Evolutionary conservation across 1,139 yeast species (phyloP).

Genomic region (Suhomyces coccinellae): DNA sequence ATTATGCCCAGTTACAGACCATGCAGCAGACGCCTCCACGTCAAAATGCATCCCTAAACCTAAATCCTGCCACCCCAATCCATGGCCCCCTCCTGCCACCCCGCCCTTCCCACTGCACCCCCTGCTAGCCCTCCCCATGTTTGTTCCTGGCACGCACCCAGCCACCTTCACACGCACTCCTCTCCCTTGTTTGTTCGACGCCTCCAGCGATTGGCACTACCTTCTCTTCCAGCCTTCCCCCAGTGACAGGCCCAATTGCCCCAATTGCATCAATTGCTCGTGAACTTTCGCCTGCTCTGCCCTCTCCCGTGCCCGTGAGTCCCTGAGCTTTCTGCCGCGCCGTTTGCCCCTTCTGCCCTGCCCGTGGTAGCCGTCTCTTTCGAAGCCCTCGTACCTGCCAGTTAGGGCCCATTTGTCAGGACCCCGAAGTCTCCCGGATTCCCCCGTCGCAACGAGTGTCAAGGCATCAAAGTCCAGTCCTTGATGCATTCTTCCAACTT

Average conservation of each 20-base stretch:
- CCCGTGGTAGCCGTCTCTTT: neutral
- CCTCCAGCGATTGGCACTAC: too few species aligned
- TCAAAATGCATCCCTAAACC: too few species aligned
- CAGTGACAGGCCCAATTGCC: neutral
- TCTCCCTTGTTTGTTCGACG: too few species aligned
- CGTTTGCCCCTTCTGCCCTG: too few species aligned
- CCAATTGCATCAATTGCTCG: neutral
- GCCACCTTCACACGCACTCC: constrained; percentile 1
- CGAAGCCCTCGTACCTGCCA: too few species aligned
- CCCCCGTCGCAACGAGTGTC: neutral
- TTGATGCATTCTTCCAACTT: constrained; percentile 25
- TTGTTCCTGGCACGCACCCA: constrained; percentile 2
- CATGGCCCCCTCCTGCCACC: neutral
- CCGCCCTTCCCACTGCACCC: neutral
- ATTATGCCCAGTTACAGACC: too few species aligned
- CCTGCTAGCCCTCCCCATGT: neutral
- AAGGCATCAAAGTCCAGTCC: neutral
- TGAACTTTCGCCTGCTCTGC: neutral
- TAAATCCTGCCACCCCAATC: too few species aligned
- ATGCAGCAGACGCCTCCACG: too few species aligned
- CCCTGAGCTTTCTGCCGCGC: neutral
- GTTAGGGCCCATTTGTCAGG: too few species aligned
- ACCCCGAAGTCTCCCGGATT: too few species aligned
- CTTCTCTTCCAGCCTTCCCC: neutral
- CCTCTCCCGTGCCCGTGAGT: neutral